phyloP scores from a whole-genome alignment of 371 early-diverging fungal species.

The Mortierella sp. region DNA sequence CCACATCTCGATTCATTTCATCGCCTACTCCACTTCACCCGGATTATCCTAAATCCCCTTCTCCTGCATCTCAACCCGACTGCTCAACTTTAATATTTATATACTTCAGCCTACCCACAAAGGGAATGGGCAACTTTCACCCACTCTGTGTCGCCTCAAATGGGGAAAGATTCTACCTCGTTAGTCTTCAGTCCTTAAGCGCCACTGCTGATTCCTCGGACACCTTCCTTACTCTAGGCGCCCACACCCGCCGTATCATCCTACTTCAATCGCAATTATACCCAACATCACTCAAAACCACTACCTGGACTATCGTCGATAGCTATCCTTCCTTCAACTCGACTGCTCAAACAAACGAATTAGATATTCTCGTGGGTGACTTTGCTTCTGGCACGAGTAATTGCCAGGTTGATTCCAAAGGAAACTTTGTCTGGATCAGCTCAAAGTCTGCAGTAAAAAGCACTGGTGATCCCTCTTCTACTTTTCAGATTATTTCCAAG shows the following conservation, averaged over 20 bases:
- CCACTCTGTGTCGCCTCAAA: constrained; percentile 18
- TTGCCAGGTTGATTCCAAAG: constrained; percentile 23
- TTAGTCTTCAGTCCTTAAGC: constrained; percentile 7
- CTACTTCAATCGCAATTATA: constrained; percentile 16
- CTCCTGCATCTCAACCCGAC: background rate
- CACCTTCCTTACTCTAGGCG: background rate
- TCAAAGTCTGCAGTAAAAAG: background rate
- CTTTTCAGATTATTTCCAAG: background rate
- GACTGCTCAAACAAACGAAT: background rate
- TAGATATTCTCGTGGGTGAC: constrained; percentile 14
- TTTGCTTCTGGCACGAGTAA: constrained; percentile 9
- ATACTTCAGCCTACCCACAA: background rate
- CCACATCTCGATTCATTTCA: background rate
- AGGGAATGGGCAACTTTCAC: constrained; percentile 10
- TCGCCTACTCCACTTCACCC: background rate
- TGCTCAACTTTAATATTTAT: background rate
- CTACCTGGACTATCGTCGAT: constrained; percentile 15
- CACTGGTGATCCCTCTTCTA: background rate
- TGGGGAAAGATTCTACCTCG: constrained; percentile 13
- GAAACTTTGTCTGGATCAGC: constrained; percentile 33
- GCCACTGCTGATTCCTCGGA: background rate
- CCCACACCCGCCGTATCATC: constrained; percentile 10
- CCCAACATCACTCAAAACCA: constrained; percentile 1
- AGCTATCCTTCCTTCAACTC: constrained; percentile 3
- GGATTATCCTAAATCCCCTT: background rate